Evolutionary conservation across 2,329 filamentous ascomycete genomes (phyloP).

Genomic region (Xylaria digitata): DNA sequence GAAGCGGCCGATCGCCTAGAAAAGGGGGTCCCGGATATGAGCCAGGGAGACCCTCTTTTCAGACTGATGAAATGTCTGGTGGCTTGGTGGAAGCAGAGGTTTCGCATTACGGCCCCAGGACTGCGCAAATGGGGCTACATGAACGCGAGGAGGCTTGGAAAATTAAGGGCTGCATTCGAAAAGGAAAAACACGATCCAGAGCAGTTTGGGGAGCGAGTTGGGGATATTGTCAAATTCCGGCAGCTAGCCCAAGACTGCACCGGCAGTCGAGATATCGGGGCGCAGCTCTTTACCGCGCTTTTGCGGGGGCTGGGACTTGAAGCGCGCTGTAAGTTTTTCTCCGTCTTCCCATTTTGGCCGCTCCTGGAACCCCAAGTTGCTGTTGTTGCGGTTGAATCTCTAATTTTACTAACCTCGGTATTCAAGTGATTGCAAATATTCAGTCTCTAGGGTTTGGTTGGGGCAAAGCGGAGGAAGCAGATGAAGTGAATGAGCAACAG

Average conservation of each 20-base stretch:
- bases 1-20: conserved; percentile 75
- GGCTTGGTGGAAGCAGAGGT: conserved; percentile 89
- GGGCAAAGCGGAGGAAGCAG: conserved; percentile 85
- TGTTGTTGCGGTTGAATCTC: neutral
- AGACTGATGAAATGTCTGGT: conserved; percentile 80
- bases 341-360: neutral
- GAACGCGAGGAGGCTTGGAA: conserved; percentile 77
- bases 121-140: conserved; percentile 92
- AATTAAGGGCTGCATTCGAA: conserved; percentile 77
- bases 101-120: conserved; percentile 79
- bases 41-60: conserved; percentile 83
- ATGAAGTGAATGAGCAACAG: conserved; percentile 57
- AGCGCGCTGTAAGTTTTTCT: conserved; percentile 63
- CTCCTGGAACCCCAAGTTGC: neutral
- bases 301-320: conserved; percentile 84
- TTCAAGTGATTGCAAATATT: conserved; percentile 76
- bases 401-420: conserved; percentile 16
- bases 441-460: conserved; percentile 92
- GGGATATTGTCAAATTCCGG: conserved; percentile 74
- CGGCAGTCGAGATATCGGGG: conserved; percentile 88
- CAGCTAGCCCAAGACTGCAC: conserved; percentile 74
- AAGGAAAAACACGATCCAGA: conserved; percentile 70
- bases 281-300: conserved; percentile 89
- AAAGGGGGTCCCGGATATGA: conserved; percentile 78
- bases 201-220: conserved; percentile 80